A percentile compares a stretch with the other conserved stretches of the same genome.
Conservation (phyloP, 371 early-diverging fungal species). For the Basidiobolus meristosporus region DNA sequence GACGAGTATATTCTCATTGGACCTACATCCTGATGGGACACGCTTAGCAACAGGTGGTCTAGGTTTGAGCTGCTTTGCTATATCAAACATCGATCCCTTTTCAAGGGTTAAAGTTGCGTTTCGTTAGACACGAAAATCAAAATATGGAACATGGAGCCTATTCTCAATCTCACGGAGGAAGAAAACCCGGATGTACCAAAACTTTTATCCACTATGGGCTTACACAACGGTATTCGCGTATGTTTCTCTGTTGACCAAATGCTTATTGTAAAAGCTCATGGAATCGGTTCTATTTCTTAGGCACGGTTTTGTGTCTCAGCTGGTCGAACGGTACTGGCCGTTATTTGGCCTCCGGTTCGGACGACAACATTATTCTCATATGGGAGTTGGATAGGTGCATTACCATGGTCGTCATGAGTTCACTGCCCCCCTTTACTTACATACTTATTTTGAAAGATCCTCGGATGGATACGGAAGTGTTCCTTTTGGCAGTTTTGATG, state of each 20-base stretch:
- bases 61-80: constrained; percentile 17
- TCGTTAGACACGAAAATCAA: constrained; percentile 55
- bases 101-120: neutral
- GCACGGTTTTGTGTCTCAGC: constrained; percentile 79
- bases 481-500: constrained; percentile 30
- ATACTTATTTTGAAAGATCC: constrained; percentile 5
- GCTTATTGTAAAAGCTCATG: neutral
- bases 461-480: constrained; percentile 17
- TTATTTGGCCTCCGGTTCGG: constrained; percentile 78
- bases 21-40: constrained; percentile 67
- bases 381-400: constrained; percentile 62
- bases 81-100: neutral
- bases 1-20: constrained; percentile 67
- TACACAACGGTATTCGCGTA: constrained; percentile 50
- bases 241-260: neutral
- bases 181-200: constrained; percentile 26
- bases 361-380: constrained; percentile 75
- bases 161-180: constrained; percentile 30
- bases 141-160: constrained; percentile 59
- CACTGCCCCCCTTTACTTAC: neutral
- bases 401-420: neutral
- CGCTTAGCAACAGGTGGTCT: constrained; percentile 75
- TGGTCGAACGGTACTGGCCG: constrained; percentile 57
- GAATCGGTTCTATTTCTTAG: constrained; percentile 12
- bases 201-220: constrained; percentile 58